A percentile compares a stretch with the other conserved stretches of the same genome.
phyloP scores from a whole-genome alignment of 1,284 basidiomycete species.

The Marasmius sp. region DNA sequence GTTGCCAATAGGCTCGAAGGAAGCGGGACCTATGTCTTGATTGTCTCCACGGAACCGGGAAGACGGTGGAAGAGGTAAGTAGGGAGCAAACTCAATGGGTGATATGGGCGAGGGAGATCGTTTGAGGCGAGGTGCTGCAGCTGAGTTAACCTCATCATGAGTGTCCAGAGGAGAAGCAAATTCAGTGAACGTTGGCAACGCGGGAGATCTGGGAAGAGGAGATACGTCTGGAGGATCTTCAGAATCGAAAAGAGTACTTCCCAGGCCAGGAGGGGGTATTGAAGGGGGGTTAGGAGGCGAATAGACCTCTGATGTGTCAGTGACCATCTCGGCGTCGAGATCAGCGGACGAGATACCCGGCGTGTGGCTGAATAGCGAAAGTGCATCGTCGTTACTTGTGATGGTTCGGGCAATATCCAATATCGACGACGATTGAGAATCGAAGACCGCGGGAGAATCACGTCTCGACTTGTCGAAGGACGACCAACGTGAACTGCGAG shows the following conservation, averaged over 20 bases:
- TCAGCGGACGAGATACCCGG: neutral
- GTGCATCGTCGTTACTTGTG: neutral
- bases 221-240: slow-evolving; percentile 2
- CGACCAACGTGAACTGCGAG: slow-evolving; percentile 7
- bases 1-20: neutral
- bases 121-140: neutral
- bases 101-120: neutral
- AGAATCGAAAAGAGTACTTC: slow-evolving; percentile 2
- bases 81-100: neutral
- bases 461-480: neutral
- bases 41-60: neutral
- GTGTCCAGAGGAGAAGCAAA: neutral
- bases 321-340: neutral
- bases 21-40: neutral
- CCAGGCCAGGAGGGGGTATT: slow-evolving; percentile 16
- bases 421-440: slow-evolving; percentile 13
- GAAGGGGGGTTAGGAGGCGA: slow-evolving; percentile 4
- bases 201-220: neutral
- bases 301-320: neutral
- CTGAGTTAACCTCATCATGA: neutral
- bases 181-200: neutral
- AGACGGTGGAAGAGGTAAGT: neutral
- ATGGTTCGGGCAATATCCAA: slow-evolving; percentile 15
- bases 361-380: neutral
- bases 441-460: slow-evolving; percentile 7